Conservation (phyloP, 176 grass and related monocot genomes). For the Oryza glumipatula region DNA sequence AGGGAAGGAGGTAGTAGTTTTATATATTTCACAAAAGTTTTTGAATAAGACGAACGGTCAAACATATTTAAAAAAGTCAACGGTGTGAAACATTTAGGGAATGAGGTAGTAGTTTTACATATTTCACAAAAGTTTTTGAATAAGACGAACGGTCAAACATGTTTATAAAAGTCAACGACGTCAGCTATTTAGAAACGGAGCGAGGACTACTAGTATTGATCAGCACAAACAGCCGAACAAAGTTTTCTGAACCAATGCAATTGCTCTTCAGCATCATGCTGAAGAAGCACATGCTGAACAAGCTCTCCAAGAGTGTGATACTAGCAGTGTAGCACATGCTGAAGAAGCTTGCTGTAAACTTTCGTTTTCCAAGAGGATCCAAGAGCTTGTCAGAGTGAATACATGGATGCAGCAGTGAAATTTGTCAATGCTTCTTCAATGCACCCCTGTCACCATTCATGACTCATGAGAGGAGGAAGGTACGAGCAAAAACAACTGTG, state of each 20-base stretch:
- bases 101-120: too few species aligned
- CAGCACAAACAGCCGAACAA: background rate
- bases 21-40: too few species aligned
- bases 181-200: too few species aligned
- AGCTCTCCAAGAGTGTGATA: background rate
- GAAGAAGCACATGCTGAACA: background rate
- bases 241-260: background rate
- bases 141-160: too few species aligned
- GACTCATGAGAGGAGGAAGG: background rate
- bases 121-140: too few species aligned
- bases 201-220: too few species aligned
- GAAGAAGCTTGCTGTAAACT: background rate
- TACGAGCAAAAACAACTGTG: background rate
- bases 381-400: background rate
- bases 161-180: too few species aligned
- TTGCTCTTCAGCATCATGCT: background rate
- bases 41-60: too few species aligned
- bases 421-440: constrained; percentile 7
- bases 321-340: background rate
- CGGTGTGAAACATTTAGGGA: too few species aligned
- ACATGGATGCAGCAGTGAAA: background rate
- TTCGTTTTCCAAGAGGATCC: background rate
- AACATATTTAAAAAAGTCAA: too few species aligned
- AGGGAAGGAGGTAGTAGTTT: too few species aligned
- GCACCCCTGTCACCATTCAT: background rate